These are phyloP conservation scores for Aspergillus ruber DNA, from an alignment of 2,329 filamentous ascomycete genomes.

Conservation along the genomic window DNA sequence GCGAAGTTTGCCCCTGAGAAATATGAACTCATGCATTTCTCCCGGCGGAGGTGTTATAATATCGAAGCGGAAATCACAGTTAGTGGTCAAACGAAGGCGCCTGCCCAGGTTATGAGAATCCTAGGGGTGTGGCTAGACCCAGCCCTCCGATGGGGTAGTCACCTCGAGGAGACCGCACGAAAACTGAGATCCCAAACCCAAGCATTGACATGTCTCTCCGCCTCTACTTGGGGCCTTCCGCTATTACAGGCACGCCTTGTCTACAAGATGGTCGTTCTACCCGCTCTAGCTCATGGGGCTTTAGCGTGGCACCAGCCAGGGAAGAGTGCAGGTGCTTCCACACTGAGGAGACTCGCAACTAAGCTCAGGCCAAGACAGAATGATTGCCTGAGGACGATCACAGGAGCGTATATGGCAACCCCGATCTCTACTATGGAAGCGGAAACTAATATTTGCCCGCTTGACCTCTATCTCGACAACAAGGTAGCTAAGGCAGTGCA, in stretches of 20 bases:
- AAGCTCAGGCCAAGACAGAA: background rate
- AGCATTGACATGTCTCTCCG: background rate
- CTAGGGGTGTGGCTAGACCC: background rate
- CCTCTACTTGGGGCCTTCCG: background rate
- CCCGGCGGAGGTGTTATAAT: background rate
- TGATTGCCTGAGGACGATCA: background rate
- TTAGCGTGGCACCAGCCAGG: background rate
- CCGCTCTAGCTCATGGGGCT: background rate
- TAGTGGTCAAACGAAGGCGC: background rate
- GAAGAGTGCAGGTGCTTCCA: background rate
- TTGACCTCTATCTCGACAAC: background rate
- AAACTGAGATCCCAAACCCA: background rate
- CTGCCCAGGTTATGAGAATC: background rate
- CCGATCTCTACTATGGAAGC: background rate
- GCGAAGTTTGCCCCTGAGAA: constrained; percentile 3
- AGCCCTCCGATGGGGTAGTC: background rate
- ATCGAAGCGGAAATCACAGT: background rate
- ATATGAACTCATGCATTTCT: constrained; percentile 4
- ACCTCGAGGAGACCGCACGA: background rate
- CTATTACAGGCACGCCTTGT: background rate
- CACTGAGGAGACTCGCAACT: background rate
- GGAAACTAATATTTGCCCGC: background rate
- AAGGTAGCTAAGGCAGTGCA: background rate
- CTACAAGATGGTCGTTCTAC: background rate
- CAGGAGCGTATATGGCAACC: background rate